These are phyloP conservation scores for Boletus vinaceobasis DNA, from an alignment of 768 basidiomycete genomes.

Conservation along the genomic window DNA sequence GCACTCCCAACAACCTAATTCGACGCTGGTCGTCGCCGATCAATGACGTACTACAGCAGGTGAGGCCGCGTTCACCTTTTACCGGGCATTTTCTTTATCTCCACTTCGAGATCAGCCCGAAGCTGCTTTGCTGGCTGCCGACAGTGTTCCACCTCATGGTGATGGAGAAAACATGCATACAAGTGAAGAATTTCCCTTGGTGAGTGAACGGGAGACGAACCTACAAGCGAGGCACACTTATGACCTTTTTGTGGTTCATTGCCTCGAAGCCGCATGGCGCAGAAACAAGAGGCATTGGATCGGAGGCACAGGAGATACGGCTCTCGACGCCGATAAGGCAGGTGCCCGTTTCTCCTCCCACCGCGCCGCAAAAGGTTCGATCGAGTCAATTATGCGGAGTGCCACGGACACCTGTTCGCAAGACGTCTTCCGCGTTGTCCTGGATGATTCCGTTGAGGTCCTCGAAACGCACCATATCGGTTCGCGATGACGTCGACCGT, in stretches of 20 bases:
- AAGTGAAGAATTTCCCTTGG: conserved; percentile 5
- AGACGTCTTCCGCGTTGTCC: conserved; percentile 22
- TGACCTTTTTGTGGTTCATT: neutral
- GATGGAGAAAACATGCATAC: conserved; percentile 11
- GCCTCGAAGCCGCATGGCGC: conserved; percentile 8
- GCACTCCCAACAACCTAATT: neutral
- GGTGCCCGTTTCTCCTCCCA: conserved; percentile 17
- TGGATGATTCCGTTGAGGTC: conserved; percentile 26
- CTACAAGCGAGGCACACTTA: conserved; percentile 1
- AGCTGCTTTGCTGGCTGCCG: conserved; percentile 6
- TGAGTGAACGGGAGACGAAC: conserved; percentile 15
- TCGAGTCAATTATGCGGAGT: conserved; percentile 9
- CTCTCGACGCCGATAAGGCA: conserved; percentile 24
- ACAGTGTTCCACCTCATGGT: conserved; percentile 11
- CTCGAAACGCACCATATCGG: conserved; percentile 4
- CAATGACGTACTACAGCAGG: conserved; percentile 15
- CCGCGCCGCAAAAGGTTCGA: conserved; percentile 26
- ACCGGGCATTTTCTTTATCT: conserved; percentile 26
- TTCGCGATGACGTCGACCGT: conserved; percentile 4
- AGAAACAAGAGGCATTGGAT: neutral
- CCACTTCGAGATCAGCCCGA: conserved; percentile 21
- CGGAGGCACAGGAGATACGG: neutral
- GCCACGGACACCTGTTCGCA: conserved; percentile 12
- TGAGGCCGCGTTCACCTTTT: conserved; percentile 17
- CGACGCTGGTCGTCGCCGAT: conserved; percentile 6